Evolutionary conservation across 2,329 filamentous ascomycete species (phyloP), one percentile per base, ranked within the genome.

Genomic region (Neurospora crassa): DNA sequence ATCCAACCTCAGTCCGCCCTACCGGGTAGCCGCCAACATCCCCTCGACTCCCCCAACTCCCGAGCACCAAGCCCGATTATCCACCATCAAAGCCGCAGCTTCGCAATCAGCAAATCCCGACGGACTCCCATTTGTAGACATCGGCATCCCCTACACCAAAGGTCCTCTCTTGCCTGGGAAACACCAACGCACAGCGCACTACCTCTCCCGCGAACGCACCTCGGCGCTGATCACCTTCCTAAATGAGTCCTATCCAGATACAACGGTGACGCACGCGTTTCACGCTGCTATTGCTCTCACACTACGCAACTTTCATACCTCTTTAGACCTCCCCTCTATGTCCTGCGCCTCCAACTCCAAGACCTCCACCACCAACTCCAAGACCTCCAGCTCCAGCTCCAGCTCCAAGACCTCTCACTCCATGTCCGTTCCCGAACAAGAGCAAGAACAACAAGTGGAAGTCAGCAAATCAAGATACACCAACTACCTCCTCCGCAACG

Each of bases 401-500:
- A 5, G 18, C n/a, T 4, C 18, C 8, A 8, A 11, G 24, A 24
- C 24, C 24, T 24, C 24, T 24, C 3, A 1, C 24, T 29, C 29
- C 29, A 29, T 3, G 3, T 29, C 4, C n/a, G 3, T 12, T 20
- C 11, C 45, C 5, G n/a, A 10, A 24, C 24, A 72, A 16, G 1
- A 68, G 40, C 37, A 11, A 11, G n/a, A n/a, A n/a, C n/a, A n/a
- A n/a, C n/a, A n/a, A n/a, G n/a, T n/a, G n/a, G n/a, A n/a, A n/a
- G n/a, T n/a, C n/a, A n/a, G n/a, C 8, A 40, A 40, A 40, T 34
- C 4, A 7, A 6, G 75, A 0, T 80, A 80, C 68, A 72, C 79
- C 43, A 78, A 74, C 41, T 80, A 80, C 71, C 76, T 80, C 67
- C 71, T 81, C 8, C 77, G 75, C 29, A 81, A 81, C 45, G 79